Evolutionary conservation across 2,329 filamentous ascomycete genomes (phyloP), one percentile per base, ranked within the genome.

Genomic region (Ophiostoma sp.): DNA sequence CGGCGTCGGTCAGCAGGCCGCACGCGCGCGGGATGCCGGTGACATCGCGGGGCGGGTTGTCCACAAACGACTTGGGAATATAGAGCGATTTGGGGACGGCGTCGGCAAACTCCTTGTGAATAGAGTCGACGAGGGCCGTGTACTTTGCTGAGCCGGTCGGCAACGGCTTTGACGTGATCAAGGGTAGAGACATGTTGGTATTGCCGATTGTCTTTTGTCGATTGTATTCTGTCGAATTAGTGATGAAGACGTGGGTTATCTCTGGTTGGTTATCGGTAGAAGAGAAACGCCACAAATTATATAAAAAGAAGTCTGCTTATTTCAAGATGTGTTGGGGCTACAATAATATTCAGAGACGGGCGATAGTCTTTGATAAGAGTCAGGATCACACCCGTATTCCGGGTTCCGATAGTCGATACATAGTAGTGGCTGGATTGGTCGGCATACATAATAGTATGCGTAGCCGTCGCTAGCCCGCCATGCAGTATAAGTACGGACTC

Each of bases 1-100:
- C 67, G 15, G 41, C 33, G 5, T 69, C 52, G 4, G 71, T 71
- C 41, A 72, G 60, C 20, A 72, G 52, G 15, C 71, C 71, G 8
- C 62, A 72, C 5, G 62, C 44, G 27, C 48, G 36, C 8, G 71
- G 71, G 3, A 72, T 17, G 41, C 62, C 67, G 1, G 48, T 67
- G 31, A 72, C 71, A 20, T 72, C 66, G 11, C 13, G 36, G 1
- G 65, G 65, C 23, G 65, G 65, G 65, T 67, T 44, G 65, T 67
- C 65, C n/a, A 67, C 36, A 31, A 67, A 33, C 23, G 65, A 41
- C 65, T 44, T 23, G 11, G 65, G 65, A 41, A 67, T 27, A 39
- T 67, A 41, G 36, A 67, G 65, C 39, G 65, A 67, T 13, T 39
- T 13, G 35, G 65, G 65, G 11, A 67, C 39, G 2, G 65, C 23